Base-by-base conservation (phyloP, 805 yeast species). In the Saccharomycopsis sp. region DNA sequence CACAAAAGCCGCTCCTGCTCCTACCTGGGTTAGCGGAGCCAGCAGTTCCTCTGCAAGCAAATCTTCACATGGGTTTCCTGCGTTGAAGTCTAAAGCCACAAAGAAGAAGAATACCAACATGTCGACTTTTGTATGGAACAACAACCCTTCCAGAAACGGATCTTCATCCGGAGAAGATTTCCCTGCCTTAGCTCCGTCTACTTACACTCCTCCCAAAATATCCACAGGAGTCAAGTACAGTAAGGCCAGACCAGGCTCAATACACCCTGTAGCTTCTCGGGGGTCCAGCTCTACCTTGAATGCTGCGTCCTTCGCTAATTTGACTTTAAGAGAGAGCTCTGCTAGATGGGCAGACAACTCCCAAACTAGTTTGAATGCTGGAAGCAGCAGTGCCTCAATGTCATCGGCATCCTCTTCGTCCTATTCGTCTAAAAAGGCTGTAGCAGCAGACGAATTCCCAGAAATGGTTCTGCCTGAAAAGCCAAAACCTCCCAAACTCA, bases 371-470 rank as follows among this genome's bases (percentile, higher is more conserved):
- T 8, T 18, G 3, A 20, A 3, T 5, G n/a, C 15, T 18, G n/a
- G 14, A 34, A n/a, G 20, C 4, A 34, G 29, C 9, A 44, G 20
- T 16, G 51, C 65, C 55, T 69, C 63, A 18, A 73, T 75, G 16
- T 61, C 62, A 34, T 65, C 65, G 50, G 68, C 66, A 41, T 68
- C 70, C 55, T 68, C 73, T 56, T 65, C 66, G 41, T 66, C 73
- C 23, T 64, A 73, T 29, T 66, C 66, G 18, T 62, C 56, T 29
- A 69, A 70, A 2, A 75, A 72, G 21, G 66, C 62, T n/a, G 61
- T 60, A 57, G 72, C 72, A n/a, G 41, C 51, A 15, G 54, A 57
- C 20, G 53, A 57, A 14, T 60, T 60, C 51, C 62, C 62, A n/a
- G 53, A 55, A 21, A 51, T 60, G 50, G 51, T 20, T 18, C 51